Evolutionary conservation across 2,329 filamentous ascomycete species (phyloP).

Genomic region (Arthrobotrys megalospora): DNA sequence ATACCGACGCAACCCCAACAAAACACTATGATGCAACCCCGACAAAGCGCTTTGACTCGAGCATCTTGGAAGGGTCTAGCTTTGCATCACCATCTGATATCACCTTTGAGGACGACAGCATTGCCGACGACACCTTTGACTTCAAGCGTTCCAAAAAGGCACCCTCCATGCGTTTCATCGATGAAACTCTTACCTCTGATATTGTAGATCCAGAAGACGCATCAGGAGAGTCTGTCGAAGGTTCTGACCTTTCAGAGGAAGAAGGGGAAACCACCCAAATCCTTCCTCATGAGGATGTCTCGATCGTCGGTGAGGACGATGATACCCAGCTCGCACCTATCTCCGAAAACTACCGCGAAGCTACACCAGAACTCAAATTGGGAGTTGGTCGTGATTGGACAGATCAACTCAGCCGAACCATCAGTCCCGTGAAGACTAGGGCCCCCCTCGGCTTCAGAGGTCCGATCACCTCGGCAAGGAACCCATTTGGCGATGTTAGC

Average conservation of each 20-base stretch:
- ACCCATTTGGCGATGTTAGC: slow-evolving; percentile 59
- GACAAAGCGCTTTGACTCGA: slow-evolving; percentile 62
- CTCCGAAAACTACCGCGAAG: slow-evolving; percentile 70
- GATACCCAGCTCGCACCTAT: slow-evolving; percentile 66
- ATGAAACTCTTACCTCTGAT: slow-evolving; percentile 70
- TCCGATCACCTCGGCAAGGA: slow-evolving; percentile 36
- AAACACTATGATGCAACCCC: slow-evolving; percentile 61
- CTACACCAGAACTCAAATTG: slow-evolving; percentile 70
- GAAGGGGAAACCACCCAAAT: slow-evolving; percentile 54
- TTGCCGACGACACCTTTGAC: slow-evolving; percentile 73
- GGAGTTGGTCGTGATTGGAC: slow-evolving; percentile 86
- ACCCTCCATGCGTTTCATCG: slow-evolving; percentile 70
- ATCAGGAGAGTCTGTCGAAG: slow-evolving; percentile 58
- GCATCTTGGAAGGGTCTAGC: slow-evolving; percentile 49
- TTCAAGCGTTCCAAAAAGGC: slow-evolving; percentile 69
- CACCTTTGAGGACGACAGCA: slow-evolving; percentile 60
- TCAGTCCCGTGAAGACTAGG: slow-evolving; percentile 83
- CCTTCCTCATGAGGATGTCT: slow-evolving; percentile 70
- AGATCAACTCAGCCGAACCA: slow-evolving; percentile 91
- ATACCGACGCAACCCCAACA: slow-evolving; percentile 61
- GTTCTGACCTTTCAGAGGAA: slow-evolving; percentile 55
- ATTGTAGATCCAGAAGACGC: slow-evolving; percentile 67
- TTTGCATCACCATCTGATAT: slow-evolving; percentile 64
- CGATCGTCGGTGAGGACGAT: slow-evolving; percentile 77
- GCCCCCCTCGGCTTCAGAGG: slow-evolving; percentile 59